Evolutionary conservation across 2,329 filamentous ascomycete species (phyloP).

Genomic region (Verticillium albo-atrum): DNA sequence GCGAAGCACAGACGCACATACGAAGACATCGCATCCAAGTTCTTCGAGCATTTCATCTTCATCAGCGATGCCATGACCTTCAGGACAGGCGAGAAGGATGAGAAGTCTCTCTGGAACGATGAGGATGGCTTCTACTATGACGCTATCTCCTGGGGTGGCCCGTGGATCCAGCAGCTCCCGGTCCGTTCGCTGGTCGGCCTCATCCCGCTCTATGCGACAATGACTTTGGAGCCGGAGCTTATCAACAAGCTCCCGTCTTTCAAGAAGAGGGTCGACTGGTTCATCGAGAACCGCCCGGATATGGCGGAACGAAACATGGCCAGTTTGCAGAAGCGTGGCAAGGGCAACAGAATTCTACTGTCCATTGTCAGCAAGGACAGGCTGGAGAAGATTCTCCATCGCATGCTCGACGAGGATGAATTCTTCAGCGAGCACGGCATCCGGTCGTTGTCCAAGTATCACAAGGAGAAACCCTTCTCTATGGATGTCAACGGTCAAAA

Average conservation of each 20-base stretch:
- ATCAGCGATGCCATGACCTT: slow-evolving; percentile 97
- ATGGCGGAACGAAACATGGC: slow-evolving; percentile 91
- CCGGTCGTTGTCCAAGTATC: slow-evolving; percentile 84
- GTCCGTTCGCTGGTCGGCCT: slow-evolving; percentile 89
- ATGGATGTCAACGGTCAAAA: slow-evolving; percentile 94
- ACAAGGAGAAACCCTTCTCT: slow-evolving; percentile 83
- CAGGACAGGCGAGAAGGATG: slow-evolving; percentile 62
- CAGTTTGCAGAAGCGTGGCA: slow-evolving; percentile 84
- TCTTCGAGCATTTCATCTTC: slow-evolving; percentile 97
- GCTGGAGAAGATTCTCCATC: slow-evolving; percentile 80
- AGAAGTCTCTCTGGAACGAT: slow-evolving; percentile 92
- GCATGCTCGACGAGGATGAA: slow-evolving; percentile 92
- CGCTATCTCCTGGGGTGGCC: slow-evolving; percentile 92
- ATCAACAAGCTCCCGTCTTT: slow-evolving; percentile 89
- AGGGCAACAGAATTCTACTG: slow-evolving; percentile 81
- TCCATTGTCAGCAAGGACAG: slow-evolving; percentile 91
- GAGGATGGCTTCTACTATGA: slow-evolving; percentile 98
- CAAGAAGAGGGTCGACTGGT: slow-evolving; percentile 92
- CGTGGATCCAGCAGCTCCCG: slow-evolving; percentile 87
- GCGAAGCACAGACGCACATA: slow-evolving; percentile 94
- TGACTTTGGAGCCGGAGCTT: slow-evolving; percentile 89
- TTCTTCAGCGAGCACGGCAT: slow-evolving; percentile 90
- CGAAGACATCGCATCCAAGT: slow-evolving; percentile 95
- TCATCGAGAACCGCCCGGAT: slow-evolving; percentile 81
- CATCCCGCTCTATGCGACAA: slow-evolving; percentile 87